Conservation (phyloP, 2,329 filamentous ascomycete genomes). For the Coleophoma cylindrospora region DNA sequence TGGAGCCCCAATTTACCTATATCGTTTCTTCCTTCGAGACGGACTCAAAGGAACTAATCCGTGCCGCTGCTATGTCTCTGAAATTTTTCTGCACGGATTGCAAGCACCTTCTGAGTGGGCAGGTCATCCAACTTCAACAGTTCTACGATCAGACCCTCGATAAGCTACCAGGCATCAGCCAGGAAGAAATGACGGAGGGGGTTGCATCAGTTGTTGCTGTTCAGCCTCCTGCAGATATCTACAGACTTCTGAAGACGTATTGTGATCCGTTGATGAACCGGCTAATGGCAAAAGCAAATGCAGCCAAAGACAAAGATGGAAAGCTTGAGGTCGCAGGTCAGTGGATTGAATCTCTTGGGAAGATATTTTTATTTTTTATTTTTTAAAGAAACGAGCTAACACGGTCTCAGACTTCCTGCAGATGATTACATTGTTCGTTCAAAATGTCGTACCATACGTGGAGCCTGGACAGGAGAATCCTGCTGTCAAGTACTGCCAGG, state of each 20-base stretch:
- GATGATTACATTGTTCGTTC: conserved; percentile 85
- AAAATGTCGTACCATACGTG: conserved; percentile 70
- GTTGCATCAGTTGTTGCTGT: conserved; percentile 88
- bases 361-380: no score
- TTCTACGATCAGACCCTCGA: conserved; percentile 92
- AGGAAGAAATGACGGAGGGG: conserved; percentile 94
- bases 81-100: conserved; percentile 98
- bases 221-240: conserved; percentile 75
- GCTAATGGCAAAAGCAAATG: conserved; percentile 81
- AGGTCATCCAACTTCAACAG: conserved; percentile 79
- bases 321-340: conserved; percentile 82
- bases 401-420: conserved; percentile 70
- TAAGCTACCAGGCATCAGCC: conserved; percentile 76
- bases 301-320: conserved; percentile 74
- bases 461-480: conserved; percentile 72
- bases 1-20: conserved; percentile 91
- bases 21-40: conserved; percentile 91
- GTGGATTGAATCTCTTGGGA: conserved; percentile 15
- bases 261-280: conserved; percentile 85
- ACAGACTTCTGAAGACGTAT: conserved; percentile 83
- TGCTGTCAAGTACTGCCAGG: conserved; percentile 92
- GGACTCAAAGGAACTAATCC: conserved; percentile 82
- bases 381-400: conserved; percentile 1
- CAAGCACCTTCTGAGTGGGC: conserved; percentile 75
- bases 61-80: conserved; percentile 88